Conservation (phyloP, 805 yeast genomes). For the Teunomyces pallodes region DNA sequence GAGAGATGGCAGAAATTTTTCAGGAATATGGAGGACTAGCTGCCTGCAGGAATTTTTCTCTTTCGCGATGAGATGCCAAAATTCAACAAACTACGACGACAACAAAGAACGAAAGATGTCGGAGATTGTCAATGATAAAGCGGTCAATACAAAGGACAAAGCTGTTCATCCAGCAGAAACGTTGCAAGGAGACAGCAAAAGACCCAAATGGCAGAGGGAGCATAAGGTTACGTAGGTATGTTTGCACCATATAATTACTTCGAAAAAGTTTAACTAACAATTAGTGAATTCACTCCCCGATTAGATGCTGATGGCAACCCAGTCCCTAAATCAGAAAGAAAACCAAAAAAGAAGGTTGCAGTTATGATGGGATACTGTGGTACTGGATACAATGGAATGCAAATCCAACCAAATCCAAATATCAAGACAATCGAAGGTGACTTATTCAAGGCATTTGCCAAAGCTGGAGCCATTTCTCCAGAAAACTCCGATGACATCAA, state of each 20-base stretch:
- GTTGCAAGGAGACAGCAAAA: slow-evolving; percentile 17
- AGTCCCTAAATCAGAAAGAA: slow-evolving; percentile 54
- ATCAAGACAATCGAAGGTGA: slow-evolving; percentile 89
- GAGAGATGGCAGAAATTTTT: slow-evolving; percentile 5
- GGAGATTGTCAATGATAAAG: neutral
- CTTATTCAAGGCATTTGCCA: slow-evolving; percentile 74
- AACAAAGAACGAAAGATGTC: neutral
- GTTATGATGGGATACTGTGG: slow-evolving; percentile 93
- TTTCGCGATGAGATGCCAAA: slow-evolving; percentile 4
- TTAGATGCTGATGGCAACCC: slow-evolving; percentile 66
- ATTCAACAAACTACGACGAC: neutral
- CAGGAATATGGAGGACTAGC: neutral
- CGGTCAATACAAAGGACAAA: neutral
- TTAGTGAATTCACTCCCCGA: slow-evolving; percentile 38
- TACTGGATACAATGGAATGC: slow-evolving; percentile 96
- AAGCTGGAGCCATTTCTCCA: slow-evolving; percentile 83
- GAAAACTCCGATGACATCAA: slow-evolving; percentile 87
- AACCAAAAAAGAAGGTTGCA: slow-evolving; percentile 88
- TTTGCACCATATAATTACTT: slow-evolving; percentile 13
- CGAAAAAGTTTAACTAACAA: slow-evolving; percentile 5
- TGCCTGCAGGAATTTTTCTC: neutral
- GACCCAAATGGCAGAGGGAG: slow-evolving; percentile 21
- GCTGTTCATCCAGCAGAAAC: slow-evolving; percentile 14
- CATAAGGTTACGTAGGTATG: slow-evolving; percentile 58
- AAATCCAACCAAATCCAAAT: slow-evolving; percentile 73